A percentile compares a stretch with the other conserved stretches of the same genome.
phyloP scores from a whole-genome alignment of 768 basidiomycete species.

The Boletus patriciae region DNA sequence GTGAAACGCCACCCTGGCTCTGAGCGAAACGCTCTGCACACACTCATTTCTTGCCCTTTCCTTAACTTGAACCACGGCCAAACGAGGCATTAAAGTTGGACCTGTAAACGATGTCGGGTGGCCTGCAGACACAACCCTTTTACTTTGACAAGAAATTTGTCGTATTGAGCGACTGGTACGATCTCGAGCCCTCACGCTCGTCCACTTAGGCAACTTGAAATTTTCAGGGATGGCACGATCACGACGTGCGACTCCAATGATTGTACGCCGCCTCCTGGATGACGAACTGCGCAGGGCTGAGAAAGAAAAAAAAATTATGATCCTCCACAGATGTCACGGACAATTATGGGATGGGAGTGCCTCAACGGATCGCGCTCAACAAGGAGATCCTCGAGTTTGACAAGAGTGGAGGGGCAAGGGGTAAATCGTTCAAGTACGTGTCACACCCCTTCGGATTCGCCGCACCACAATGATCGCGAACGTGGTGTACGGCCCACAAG shows the following conservation, averaged over 20 bases:
- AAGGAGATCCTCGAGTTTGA: conserved; percentile 61
- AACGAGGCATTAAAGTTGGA: neutral
- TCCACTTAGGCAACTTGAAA: neutral
- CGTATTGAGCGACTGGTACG: conserved; percentile 88
- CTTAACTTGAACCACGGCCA: neutral
- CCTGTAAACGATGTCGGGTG: conserved; percentile 12
- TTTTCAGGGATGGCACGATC: conserved; percentile 85
- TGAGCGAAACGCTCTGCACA: neutral
- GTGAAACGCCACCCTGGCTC: neutral
- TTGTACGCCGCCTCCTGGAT: conserved; percentile 50
- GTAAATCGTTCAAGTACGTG: conserved; percentile 46
- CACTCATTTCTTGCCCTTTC: neutral
- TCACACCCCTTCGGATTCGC: neutral
- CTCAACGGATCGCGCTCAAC: conserved; percentile 64
- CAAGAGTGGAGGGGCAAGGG: conserved; percentile 20
- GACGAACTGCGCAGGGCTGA: neutral
- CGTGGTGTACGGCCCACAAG: neutral
- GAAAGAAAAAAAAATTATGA: neutral
- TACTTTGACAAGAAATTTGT: conserved; percentile 74
- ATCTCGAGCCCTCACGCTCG: neutral
- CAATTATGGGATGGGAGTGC: conserved; percentile 80
- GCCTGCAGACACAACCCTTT: conserved; percentile 20
- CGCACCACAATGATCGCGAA: neutral
- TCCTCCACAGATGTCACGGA: conserved; percentile 73
- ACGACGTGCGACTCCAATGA: conserved; percentile 93